A percentile compares a stretch with the other conserved stretches of the same genome.
Evolutionary conservation across 148 eudicot species (phyloP).

Genomic region (Cornus kousa): DNA sequence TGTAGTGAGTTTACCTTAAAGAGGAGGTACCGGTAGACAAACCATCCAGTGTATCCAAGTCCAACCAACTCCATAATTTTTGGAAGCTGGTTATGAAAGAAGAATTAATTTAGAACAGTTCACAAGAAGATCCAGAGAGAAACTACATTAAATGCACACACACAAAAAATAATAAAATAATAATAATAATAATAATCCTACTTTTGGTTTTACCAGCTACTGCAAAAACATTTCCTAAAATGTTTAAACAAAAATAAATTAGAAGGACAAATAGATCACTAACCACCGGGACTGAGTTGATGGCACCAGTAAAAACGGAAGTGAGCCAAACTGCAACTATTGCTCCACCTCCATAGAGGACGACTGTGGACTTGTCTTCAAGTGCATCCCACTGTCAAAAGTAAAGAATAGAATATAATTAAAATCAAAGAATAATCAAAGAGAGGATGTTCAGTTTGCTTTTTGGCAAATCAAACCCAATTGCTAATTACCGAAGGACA

Average conservation of each 20-base stretch:
- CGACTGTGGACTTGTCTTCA: slow-evolving; percentile 53
- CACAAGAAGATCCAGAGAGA: background rate
- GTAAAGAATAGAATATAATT: background rate
- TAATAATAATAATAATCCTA: no score
- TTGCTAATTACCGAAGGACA: background rate
- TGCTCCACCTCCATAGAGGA: slow-evolving; percentile 60
- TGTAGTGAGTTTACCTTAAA: background rate
- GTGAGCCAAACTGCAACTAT: slow-evolving; percentile 52
- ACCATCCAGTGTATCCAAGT: background rate
- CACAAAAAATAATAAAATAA: no score
- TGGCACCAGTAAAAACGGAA: slow-evolving; percentile 41
- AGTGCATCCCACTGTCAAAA: slow-evolving; percentile 44
- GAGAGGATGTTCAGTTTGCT: no score
- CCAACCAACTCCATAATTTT: background rate
- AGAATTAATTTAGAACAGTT: background rate
- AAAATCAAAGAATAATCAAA: background rate
- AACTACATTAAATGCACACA: no score
- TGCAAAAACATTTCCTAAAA: background rate
- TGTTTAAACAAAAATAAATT: background rate
- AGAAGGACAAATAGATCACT: background rate
- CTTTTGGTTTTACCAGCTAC: background rate
- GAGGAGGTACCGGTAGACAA: background rate
- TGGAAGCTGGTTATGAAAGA: background rate
- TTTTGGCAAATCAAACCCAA: background rate
- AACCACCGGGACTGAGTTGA: slow-evolving; percentile 60